phyloP scores from a whole-genome alignment of 108 stramenopile species.

The Nitzschia sp. region DNA sequence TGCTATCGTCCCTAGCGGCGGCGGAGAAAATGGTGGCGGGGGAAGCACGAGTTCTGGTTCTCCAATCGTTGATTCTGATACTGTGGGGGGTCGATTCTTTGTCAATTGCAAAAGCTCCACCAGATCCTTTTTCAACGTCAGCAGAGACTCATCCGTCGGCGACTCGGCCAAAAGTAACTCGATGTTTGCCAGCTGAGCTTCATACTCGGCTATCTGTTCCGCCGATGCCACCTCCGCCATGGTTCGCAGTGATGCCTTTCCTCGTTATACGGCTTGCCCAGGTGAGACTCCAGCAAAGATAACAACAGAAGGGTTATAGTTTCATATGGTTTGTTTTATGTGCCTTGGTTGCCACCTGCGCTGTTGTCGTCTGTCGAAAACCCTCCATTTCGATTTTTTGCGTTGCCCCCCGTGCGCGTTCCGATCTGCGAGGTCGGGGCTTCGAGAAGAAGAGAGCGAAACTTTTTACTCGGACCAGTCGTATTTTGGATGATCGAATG shows the following conservation, averaged over 20 bases:
- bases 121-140: slow-evolving; percentile 70
- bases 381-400: too few species aligned
- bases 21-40: slow-evolving; percentile 12
- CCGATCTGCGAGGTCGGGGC: too few species aligned
- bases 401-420: too few species aligned
- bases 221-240: slow-evolving; percentile 33
- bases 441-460: too few species aligned
- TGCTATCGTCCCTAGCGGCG: slow-evolving; percentile 13
- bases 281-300: not conserved
- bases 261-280: not conserved
- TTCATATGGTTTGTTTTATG: too few species aligned
- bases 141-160: slow-evolving; percentile 69
- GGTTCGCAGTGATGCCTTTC: too few species aligned
- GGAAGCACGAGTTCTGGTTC: not conserved
- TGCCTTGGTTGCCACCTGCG: too few species aligned
- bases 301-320: too few species aligned
- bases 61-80: too few species aligned
- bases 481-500: too few species aligned
- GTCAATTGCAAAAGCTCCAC: slow-evolving; percentile 67
- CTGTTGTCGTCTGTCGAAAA: too few species aligned
- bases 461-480: too few species aligned
- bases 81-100: not conserved
- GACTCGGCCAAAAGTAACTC: slow-evolving; percentile 54
- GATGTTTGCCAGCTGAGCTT: slow-evolving; percentile 71
- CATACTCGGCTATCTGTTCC: slow-evolving; percentile 47